phyloP scores from a whole-genome alignment of 257 asterid species.

The Lycium barbarum region DNA sequence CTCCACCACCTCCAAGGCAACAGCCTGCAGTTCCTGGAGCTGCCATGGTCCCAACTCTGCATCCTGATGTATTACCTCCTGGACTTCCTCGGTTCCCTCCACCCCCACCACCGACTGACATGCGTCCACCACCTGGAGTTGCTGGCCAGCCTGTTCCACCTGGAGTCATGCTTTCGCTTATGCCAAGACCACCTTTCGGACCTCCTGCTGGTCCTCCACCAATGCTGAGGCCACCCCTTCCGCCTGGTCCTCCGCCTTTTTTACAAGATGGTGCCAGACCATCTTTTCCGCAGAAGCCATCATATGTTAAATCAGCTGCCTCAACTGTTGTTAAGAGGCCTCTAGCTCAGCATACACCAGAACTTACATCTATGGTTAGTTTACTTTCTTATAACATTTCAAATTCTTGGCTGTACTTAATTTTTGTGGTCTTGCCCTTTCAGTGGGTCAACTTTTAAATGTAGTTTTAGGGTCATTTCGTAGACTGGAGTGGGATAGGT shows the following conservation, averaged over 20 bases:
- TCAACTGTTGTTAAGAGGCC: slow-evolving; percentile 99
- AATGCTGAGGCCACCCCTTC: slow-evolving; percentile 97
- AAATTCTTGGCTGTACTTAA: not conserved
- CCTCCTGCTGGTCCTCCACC: slow-evolving; percentile 63
- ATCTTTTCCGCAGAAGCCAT: slow-evolving; percentile 75
- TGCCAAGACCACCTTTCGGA: slow-evolving; percentile 84
- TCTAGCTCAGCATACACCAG: slow-evolving; percentile 99
- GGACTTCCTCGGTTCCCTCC: slow-evolving; percentile 75
- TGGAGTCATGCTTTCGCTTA: slow-evolving; percentile 75
- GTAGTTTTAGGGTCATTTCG: too few relatives aligned
- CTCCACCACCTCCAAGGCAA: slow-evolving; percentile 72
- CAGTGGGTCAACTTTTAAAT: too few relatives aligned
- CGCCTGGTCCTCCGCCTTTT: slow-evolving; percentile 96
- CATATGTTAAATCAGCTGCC: slow-evolving; percentile 94
- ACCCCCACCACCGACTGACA: slow-evolving; percentile 81
- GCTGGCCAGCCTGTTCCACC: slow-evolving; percentile 74
- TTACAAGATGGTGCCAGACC: slow-evolving; percentile 58
- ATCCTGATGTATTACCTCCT: slow-evolving; percentile 68
- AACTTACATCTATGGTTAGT: slow-evolving; percentile 96
- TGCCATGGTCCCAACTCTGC: slow-evolving; percentile 58
- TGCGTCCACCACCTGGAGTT: slow-evolving; percentile 76
- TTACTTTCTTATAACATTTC: not conserved
- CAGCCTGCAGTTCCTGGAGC: slow-evolving; percentile 69
- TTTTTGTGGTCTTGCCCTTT: not conserved
- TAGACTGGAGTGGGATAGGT: too few relatives aligned